phyloP scores from a whole-genome alignment of 2,329 filamentous ascomycete genomes.

The Aspergillus hortae region DNA sequence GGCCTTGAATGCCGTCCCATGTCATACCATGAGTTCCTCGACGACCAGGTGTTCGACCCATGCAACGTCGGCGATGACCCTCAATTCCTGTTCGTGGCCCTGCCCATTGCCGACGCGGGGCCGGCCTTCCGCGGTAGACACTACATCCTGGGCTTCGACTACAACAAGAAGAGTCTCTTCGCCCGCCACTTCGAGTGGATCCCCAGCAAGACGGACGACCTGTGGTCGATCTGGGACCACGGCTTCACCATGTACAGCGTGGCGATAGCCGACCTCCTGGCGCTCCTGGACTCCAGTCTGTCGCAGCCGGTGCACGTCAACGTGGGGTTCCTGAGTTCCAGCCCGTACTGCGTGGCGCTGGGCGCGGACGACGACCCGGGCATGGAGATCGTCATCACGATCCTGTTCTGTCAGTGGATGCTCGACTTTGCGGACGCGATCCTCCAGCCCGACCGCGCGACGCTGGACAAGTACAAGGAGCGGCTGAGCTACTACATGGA shows the following conservation, averaged over 20 bases:
- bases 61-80: conserved; percentile 12
- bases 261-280: conserved; percentile 18
- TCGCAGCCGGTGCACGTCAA: conserved; percentile 13
- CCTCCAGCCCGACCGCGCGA: conserved; percentile 9
- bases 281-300: conserved; percentile 20
- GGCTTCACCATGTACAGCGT: conserved; percentile 21
- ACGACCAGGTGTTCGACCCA: conserved; percentile 7
- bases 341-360: conserved; percentile 14
- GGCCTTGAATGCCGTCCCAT: conserved; percentile 22
- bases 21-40: conserved; percentile 18
- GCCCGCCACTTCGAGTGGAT: conserved; percentile 25
- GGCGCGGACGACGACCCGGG: conserved; percentile 22
- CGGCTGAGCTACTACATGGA: conserved; percentile 15
- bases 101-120: conserved; percentile 21
- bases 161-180: conserved; percentile 16
- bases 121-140: conserved; percentile 15
- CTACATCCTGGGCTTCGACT: conserved; percentile 29
- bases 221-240: conserved; percentile 25
- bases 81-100: conserved; percentile 17
- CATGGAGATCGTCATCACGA: conserved; percentile 29
- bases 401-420: conserved; percentile 29
- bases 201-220: conserved; percentile 19
- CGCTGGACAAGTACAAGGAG: conserved; percentile 8
- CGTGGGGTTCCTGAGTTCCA: conserved; percentile 23
- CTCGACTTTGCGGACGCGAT: conserved; percentile 24